Evolutionary conservation across 768 basidiomycete genomes (phyloP).

Genomic region (Boletus pseudopeckii): DNA sequence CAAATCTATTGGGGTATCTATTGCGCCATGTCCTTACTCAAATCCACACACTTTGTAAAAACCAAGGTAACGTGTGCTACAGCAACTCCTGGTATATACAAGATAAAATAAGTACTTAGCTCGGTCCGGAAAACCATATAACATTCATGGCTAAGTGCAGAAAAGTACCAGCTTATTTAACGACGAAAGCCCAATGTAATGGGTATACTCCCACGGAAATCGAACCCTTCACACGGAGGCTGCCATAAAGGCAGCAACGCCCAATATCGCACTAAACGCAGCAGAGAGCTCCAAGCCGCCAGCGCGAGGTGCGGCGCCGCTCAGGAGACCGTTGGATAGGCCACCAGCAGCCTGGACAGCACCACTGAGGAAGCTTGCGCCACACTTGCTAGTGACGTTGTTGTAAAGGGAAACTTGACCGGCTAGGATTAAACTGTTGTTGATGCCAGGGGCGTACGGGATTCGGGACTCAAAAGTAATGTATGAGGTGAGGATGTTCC

Average conservation of each 20-base stretch:
- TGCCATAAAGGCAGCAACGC: constrained; percentile 32
- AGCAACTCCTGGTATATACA: constrained; percentile 21
- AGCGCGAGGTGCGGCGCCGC: constrained; percentile 26
- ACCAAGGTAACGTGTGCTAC: constrained; percentile 1
- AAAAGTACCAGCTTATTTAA: constrained; percentile 23
- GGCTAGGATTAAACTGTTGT: constrained; percentile 57
- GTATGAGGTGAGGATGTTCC: constrained; percentile 71
- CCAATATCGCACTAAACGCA: constrained; percentile 31
- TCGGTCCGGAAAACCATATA: constrained; percentile 6
- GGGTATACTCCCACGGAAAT: constrained; percentile 16
- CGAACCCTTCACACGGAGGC: constrained; percentile 24
- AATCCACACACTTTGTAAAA: not conserved
- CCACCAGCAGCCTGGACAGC: constrained; percentile 69
- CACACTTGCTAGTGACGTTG: constrained; percentile 62
- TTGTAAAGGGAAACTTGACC: constrained; percentile 67
- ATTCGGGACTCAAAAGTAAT: constrained; percentile 66
- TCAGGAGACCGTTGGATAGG: constrained; percentile 38
- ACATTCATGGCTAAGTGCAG: constrained; percentile 9
- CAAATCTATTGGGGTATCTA: constrained; percentile 1
- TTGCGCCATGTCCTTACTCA: not conserved
- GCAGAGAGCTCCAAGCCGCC: constrained; percentile 26
- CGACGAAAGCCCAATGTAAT: constrained; percentile 16
- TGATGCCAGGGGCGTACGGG: constrained; percentile 76
- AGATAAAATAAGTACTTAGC: constrained; percentile 10
- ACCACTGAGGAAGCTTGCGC: constrained; percentile 62